phyloP scores from a whole-genome alignment of 805 yeast species.

The Nematodospora valgi region DNA sequence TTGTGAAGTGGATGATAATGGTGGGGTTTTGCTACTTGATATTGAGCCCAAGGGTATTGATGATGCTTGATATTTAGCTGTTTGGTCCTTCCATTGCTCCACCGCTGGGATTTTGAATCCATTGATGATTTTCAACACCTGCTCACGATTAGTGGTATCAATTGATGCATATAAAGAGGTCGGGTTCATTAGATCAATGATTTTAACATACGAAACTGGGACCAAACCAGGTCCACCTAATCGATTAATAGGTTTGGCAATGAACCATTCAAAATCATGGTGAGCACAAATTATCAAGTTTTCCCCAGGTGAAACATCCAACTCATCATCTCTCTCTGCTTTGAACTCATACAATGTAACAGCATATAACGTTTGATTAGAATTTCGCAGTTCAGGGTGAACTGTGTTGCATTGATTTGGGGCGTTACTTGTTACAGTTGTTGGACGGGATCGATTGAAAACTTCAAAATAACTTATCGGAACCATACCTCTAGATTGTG shows the following conservation, averaged over 20 bases:
- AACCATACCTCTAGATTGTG: slow-evolving; percentile 77
- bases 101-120: slow-evolving; percentile 81
- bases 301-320: slow-evolving; percentile 82
- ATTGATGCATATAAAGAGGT: slow-evolving; percentile 35
- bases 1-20: slow-evolving; percentile 34
- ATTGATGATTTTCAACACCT: slow-evolving; percentile 50
- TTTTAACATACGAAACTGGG: slow-evolving; percentile 85
- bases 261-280: slow-evolving; percentile 95
- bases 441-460: slow-evolving; percentile 56
- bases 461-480: slow-evolving; percentile 83
- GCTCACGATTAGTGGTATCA: slow-evolving; percentile 44
- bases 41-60: slow-evolving; percentile 67
- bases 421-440: background rate
- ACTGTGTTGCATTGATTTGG: slow-evolving; percentile 3
- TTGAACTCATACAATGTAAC: slow-evolving; percentile 80
- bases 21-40: slow-evolving; percentile 26
- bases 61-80: slow-evolving; percentile 89
- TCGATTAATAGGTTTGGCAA: slow-evolving; percentile 92
- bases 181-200: slow-evolving; percentile 64
- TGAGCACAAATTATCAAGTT: slow-evolving; percentile 92
- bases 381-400: slow-evolving; percentile 19
- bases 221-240: slow-evolving; percentile 97
- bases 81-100: slow-evolving; percentile 90
- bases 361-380: slow-evolving; percentile 65
- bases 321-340: slow-evolving; percentile 83